Conservation (phyloP, 345 rosid species). For the Dipteronia dyeriana region DNA sequence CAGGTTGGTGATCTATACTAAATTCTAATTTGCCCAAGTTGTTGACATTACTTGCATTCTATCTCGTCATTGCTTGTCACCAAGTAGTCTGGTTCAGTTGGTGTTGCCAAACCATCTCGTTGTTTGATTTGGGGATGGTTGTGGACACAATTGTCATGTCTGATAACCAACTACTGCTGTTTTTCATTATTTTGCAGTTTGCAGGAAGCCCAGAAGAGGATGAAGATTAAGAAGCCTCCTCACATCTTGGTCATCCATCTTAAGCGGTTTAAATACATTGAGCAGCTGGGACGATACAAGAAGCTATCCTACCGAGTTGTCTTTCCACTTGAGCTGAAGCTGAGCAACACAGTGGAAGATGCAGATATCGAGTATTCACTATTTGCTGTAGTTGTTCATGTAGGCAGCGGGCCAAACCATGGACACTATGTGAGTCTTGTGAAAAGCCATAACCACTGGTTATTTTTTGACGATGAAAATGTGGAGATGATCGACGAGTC, state of each 20-base stretch:
- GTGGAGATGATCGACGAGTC: conserved; percentile 99
- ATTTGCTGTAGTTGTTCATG: conserved; percentile 97
- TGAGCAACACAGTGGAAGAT: conserved; percentile 90
- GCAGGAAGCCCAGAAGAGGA: conserved; percentile 99
- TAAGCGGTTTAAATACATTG: conserved; percentile 94
- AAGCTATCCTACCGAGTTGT: conserved; percentile 94
- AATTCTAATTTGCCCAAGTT: conserved; percentile 5
- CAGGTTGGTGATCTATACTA: conserved; percentile 53
- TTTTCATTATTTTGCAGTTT: conserved; percentile 54
- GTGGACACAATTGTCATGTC: neutral
- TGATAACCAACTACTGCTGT: neutral
- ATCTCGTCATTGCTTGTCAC: neutral
- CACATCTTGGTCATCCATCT: conserved; percentile 89
- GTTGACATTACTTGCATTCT: neutral
- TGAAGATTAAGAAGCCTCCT: conserved; percentile 99
- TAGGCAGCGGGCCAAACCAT: conserved; percentile 97
- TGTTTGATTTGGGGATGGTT: neutral
- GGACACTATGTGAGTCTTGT: conserved; percentile 98
- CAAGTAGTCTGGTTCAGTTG: neutral
- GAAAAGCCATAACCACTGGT: conserved; percentile 99
- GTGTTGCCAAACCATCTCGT: neutral
- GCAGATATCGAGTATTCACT: conserved; percentile 90
- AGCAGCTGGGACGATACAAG: conserved; percentile 94
- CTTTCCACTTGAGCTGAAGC: conserved; percentile 92
- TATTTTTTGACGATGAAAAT: conserved; percentile 94